Evolutionary conservation across 2,329 filamentous ascomycete genomes (phyloP).

Genomic region (Aspergillus luchuensis): DNA sequence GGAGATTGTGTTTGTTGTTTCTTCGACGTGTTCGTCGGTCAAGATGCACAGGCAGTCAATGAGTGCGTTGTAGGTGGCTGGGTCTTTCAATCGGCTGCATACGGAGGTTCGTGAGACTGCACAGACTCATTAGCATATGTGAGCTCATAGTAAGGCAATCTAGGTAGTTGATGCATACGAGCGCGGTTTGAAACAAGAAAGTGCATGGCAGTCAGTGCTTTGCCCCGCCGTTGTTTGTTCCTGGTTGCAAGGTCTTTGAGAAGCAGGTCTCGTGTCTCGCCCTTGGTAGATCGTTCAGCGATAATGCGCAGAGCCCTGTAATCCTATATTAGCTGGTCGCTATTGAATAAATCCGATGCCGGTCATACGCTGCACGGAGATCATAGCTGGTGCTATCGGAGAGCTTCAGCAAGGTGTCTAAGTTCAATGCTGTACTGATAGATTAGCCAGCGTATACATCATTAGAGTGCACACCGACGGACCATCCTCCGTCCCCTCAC

Average conservation of each 20-base stretch:
- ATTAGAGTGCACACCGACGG: conserved; percentile 10
- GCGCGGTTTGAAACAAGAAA: conserved; percentile 46
- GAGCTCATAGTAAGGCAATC: not conserved
- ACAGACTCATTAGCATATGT: conserved; percentile 6
- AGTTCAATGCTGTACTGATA: conserved; percentile 54
- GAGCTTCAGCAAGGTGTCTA: conserved; percentile 67
- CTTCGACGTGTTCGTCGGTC: conserved; percentile 40
- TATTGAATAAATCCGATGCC: conserved; percentile 47
- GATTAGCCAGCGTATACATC: conserved; percentile 21
- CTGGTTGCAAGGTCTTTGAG: conserved; percentile 45
- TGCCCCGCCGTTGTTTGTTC: conserved; percentile 38
- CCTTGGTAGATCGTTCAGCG: conserved; percentile 47
- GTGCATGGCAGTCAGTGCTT: conserved; percentile 47
- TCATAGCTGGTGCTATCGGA: conserved; percentile 71
- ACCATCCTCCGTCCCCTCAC: conserved; percentile 72
- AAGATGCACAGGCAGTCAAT: conserved; percentile 47
- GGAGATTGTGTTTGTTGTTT: conserved; percentile 37
- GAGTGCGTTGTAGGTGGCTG: conserved; percentile 41
- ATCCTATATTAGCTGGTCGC: conserved; percentile 28
- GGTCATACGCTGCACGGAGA: conserved; percentile 68
- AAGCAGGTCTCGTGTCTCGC: conserved; percentile 42
- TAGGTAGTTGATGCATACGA: conserved; percentile 29
- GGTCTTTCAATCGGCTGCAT: conserved; percentile 37
- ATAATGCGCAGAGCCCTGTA: conserved; percentile 49
- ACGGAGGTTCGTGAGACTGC: conserved; percentile 42